Percentiles rank a stretch among this genome's conserved stretches.
Evolutionary conservation across 257 asterid genomes (phyloP).

Genomic region (Solanum dulcamara): DNA sequence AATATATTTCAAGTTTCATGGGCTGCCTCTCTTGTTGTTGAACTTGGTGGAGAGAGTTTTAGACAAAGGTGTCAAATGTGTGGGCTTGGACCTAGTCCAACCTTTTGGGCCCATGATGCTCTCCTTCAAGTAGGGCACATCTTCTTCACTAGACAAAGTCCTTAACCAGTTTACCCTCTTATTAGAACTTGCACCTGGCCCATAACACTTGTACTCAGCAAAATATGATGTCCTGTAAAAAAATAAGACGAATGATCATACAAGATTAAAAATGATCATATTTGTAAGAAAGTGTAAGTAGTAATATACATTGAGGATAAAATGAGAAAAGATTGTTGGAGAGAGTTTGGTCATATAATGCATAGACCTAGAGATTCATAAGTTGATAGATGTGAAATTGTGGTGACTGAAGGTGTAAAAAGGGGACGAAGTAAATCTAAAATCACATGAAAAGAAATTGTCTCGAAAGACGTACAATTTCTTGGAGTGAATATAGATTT

Average conservation of each 20-base stretch:
- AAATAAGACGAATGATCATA: neutral
- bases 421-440: neutral
- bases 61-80: neutral
- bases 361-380: neutral
- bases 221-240: conserved; percentile 19
- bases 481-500: neutral
- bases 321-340: neutral
- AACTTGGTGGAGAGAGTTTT: neutral
- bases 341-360: neutral
- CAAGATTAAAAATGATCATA: neutral
- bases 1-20: neutral
- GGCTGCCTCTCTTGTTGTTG: neutral
- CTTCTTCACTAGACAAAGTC: conserved; percentile 15
- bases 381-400: too few species aligned
- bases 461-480: neutral
- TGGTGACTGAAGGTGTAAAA: neutral
- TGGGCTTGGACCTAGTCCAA: conserved; percentile 13
- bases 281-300: neutral
- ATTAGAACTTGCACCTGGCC: conserved; percentile 17
- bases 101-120: conserved; percentile 6
- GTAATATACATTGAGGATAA: neutral
- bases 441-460: neutral
- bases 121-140: conserved; percentile 16
- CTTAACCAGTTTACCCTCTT: conserved; percentile 25
- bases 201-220: conserved; percentile 26